These are phyloP conservation scores for Magnolia kwangsiensis DNA, from an alignment of 164 flowering plant genomes.

Conservation along the genomic window DNA sequence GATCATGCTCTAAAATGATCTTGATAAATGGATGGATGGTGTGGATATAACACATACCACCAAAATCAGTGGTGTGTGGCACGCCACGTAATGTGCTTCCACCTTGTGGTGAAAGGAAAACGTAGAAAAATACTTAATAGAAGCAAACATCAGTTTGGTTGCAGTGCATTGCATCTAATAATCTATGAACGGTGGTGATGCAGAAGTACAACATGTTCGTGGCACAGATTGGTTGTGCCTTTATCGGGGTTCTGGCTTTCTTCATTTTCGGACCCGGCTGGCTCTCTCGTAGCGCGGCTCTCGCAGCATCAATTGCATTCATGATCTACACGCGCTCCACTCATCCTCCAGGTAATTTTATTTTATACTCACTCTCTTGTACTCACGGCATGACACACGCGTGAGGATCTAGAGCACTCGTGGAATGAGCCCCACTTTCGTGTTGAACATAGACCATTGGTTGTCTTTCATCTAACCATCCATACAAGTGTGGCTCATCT, in stretches of 20 bases:
- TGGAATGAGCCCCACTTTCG: neutral
- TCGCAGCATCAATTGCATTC: constrained; percentile 81
- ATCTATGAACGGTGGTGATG: constrained; percentile 6
- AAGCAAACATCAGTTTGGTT: too few species aligned
- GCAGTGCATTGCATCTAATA: too few species aligned
- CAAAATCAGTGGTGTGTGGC: too few species aligned
- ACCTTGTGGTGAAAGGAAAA: too few species aligned
- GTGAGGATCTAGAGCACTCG: neutral
- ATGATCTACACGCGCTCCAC: constrained; percentile 65
- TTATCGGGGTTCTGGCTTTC: constrained; percentile 77
- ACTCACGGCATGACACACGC: neutral
- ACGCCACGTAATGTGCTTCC: too few species aligned
- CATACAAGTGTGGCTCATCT: too few species aligned
- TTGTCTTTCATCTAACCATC: neutral
- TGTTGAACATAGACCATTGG: neutral
- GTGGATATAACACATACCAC: too few species aligned
- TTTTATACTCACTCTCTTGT: neutral
- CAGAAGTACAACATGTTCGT: constrained; percentile 94
- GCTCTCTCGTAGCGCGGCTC: constrained; percentile 76
- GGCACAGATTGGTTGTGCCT: constrained; percentile 94
- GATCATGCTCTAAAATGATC: too few species aligned
- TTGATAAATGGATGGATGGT: too few species aligned
- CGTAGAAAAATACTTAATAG: too few species aligned
- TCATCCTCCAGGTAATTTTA: constrained; percentile 80
- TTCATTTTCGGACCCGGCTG: constrained; percentile 76